Percentiles rank a stretch among this genome's conserved stretches.
Conservation (phyloP, 352 stramenopile genomes). For the Phytopythium montanum region DNA sequence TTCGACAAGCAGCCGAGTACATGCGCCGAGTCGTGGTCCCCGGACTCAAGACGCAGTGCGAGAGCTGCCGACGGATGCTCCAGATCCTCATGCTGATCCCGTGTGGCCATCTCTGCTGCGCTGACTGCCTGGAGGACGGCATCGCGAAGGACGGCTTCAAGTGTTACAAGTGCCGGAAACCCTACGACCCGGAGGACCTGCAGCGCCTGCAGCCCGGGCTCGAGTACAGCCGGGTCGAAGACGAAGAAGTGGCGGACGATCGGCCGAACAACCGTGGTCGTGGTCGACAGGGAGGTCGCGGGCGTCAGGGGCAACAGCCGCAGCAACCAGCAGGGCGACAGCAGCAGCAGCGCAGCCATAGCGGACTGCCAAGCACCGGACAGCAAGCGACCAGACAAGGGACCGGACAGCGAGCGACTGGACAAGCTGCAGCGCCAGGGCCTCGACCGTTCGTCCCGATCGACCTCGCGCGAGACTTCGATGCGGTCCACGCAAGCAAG, state of each 20-base stretch:
- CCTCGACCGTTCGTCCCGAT: constrained; percentile 11
- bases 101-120: constrained; percentile 91
- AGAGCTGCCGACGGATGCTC: constrained; percentile 77
- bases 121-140: constrained; percentile 88
- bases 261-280: constrained; percentile 5
- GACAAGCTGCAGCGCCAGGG: neutral
- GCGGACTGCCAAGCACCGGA: neutral
- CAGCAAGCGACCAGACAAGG: neutral
- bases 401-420: neutral
- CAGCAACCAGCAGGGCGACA: constrained; percentile 1
- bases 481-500: constrained; percentile 62
- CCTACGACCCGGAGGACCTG: constrained; percentile 88
- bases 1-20: constrained; percentile 40
- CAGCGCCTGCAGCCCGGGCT: constrained; percentile 86
- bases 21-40: constrained; percentile 44
- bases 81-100: constrained; percentile 90
- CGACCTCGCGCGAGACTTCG: constrained; percentile 26
- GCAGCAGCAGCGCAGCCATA: neutral
- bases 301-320: constrained; percentile 15
- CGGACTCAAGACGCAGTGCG: constrained; percentile 61
- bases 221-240: constrained; percentile 43
- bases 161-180: constrained; percentile 50
- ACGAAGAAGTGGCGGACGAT: constrained; percentile 5
- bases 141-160: constrained; percentile 41
- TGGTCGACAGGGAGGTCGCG: constrained; percentile 4